These are phyloP conservation scores for Solanum dulcamara DNA, from an alignment of 257 asterid species.

Conservation along the genomic window DNA sequence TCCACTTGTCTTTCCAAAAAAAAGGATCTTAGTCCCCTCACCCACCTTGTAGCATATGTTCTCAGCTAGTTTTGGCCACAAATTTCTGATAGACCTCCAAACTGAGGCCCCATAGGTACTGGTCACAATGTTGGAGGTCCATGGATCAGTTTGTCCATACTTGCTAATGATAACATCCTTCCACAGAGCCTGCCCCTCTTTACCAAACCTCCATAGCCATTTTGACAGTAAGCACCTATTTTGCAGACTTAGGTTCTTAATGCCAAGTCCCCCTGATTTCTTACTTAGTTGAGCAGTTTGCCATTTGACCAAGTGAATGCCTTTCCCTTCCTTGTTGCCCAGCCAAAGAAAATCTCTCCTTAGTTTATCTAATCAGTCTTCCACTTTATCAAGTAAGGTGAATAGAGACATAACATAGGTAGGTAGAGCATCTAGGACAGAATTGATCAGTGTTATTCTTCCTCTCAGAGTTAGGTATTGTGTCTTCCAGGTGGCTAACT, in stretches of 20 bases:
- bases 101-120: background rate
- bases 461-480: too few species aligned
- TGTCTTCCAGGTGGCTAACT: too few species aligned
- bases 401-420: too few species aligned
- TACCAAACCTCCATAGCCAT: background rate
- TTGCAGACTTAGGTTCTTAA: background rate
- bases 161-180: background rate
- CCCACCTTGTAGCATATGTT: background rate
- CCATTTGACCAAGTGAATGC: background rate
- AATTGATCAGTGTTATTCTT: too few species aligned
- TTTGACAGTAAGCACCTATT: background rate
- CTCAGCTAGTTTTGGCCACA: background rate
- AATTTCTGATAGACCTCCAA: background rate
- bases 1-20: background rate
- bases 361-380: too few species aligned
- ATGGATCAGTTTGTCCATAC: background rate
- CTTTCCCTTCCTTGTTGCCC: background rate
- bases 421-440: background rate
- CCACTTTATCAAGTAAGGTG: too few species aligned
- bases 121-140: background rate
- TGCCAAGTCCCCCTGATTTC: background rate
- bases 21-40: background rate
- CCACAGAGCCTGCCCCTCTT: background rate
- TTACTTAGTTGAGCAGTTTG: background rate
- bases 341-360: too few species aligned